phyloP scores from a whole-genome alignment of 106 monocot genomes.

The Hemerocallis citrina region DNA sequence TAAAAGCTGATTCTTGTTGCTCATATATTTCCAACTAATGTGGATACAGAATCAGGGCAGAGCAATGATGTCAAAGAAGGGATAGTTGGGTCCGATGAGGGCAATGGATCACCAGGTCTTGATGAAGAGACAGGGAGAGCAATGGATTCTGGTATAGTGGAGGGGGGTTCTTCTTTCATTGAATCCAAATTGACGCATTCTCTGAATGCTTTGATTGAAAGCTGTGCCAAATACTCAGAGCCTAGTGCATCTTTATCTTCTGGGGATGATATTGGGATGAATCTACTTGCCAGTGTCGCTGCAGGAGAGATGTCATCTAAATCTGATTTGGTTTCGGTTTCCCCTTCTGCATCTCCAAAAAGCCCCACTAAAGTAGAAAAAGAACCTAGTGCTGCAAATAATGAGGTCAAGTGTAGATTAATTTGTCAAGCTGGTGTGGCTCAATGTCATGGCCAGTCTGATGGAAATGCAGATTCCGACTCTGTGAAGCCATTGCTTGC shows the following conservation, averaged over 20 bases:
- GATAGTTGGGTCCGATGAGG: slow-evolving; percentile 24
- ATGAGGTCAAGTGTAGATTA: slow-evolving; percentile 14
- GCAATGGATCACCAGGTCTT: slow-evolving; percentile 11
- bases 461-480: slow-evolving; percentile 12
- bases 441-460: slow-evolving; percentile 4
- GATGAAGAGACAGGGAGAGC: slow-evolving; percentile 13
- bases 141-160: slow-evolving; percentile 5
- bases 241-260: slow-evolving; percentile 16
- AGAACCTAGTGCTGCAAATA: slow-evolving; percentile 8
- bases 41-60: slow-evolving; percentile 26
- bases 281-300: slow-evolving; percentile 65
- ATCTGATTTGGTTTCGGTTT: slow-evolving; percentile 29
- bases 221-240: slow-evolving; percentile 45
- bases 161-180: slow-evolving; percentile 3
- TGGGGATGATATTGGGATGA: slow-evolving; percentile 57
- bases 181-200: slow-evolving; percentile 22
- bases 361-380: slow-evolving; percentile 15
- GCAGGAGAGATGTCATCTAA: slow-evolving; percentile 41
- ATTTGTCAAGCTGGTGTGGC: slow-evolving; percentile 5
- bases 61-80: slow-evolving; percentile 37
- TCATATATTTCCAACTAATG: slow-evolving; percentile 7
- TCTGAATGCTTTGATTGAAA: slow-evolving; percentile 54
- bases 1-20: slow-evolving; percentile 20
- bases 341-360: slow-evolving; percentile 27
- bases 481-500: slow-evolving; percentile 11